Evolutionary conservation across 2,329 filamentous ascomycete species (phyloP), one percentile per base, ranked within the genome.

Genomic region (Trematosphaeria pertusa): DNA sequence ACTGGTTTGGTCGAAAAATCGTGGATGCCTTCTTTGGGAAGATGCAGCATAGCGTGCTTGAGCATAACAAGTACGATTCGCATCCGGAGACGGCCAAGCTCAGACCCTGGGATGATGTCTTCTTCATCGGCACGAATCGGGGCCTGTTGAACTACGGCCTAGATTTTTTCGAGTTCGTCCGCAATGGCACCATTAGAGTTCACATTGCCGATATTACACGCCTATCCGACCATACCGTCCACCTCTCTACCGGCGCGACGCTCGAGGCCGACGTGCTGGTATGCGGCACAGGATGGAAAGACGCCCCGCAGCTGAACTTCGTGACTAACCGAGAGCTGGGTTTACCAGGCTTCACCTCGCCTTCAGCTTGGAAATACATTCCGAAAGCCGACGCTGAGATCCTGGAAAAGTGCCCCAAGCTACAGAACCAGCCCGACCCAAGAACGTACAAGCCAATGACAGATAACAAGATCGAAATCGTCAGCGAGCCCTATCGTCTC

Each of bases 71-170:
- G 8, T 81, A 78, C 58, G 71, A 79, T 21, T 57, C 63, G 1
- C 65, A 77, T 52, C 54, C 67, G 1, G 73, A 76, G 44, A 67
- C 70, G 2, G 49, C 57, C 9, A 76, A 75, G 46, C 56, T 78
- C 36, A 72, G 71, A 46, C 74, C 75, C 0, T 74, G 73, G 71
- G 58, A 72, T 32, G 58, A 62, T 7, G 62, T 72, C 0, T 74
- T 77, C 54, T 87, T 80, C 75, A 79, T 81, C 10, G 83, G 79
- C 0, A 78, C 75, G 2, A 76, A 77, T 2, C 74, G 85, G 17
- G 79, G 81, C 28, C 81, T 87, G 12, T 71, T 85, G 37, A 87
- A 87, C 59, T 87, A 83, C 57, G 73, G 75, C 0, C 73, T 71
- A 7, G 74, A 82, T 51, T 78, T 87, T 56, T 81, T 85, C 59